A percentile compares a stretch with the other conserved stretches of the same genome.
Conservation (phyloP, 2,329 filamentous ascomycete genomes). For the Beauveria caledonica region DNA sequence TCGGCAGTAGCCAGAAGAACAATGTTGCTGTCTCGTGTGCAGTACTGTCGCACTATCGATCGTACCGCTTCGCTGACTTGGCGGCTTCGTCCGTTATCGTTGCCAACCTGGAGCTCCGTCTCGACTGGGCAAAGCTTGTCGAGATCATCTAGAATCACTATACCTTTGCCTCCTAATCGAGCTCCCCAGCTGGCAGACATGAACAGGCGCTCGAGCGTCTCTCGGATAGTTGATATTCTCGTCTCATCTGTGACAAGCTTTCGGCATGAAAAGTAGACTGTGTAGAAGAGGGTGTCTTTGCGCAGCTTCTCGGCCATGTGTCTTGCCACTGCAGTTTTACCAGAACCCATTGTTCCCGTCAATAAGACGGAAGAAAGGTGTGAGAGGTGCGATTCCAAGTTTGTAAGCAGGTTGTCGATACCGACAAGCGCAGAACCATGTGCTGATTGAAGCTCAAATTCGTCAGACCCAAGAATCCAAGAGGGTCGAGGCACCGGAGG, state of each 20-base stretch:
- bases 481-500: conserved; percentile 59
- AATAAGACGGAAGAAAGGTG: conserved; percentile 85
- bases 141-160: conserved; percentile 87
- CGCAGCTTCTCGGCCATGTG: conserved; percentile 67
- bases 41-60: conserved; percentile 76
- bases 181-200: conserved; percentile 88
- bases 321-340: conserved; percentile 76
- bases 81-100: conserved; percentile 85
- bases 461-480: conserved; percentile 38
- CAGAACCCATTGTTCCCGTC: conserved; percentile 81
- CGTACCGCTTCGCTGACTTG: conserved; percentile 87
- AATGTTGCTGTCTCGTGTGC: conserved; percentile 68
- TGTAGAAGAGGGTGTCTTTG: conserved; percentile 67
- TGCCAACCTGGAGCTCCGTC: conserved; percentile 87
- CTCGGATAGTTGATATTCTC: conserved; percentile 81
- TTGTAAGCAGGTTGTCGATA: conserved; percentile 67
- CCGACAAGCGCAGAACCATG: conserved; percentile 63
- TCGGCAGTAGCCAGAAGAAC: conserved; percentile 86
- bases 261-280: conserved; percentile 77
- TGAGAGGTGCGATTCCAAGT: conserved; percentile 66
- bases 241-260: conserved; percentile 88
- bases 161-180: conserved; percentile 69
- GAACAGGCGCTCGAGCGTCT: conserved; percentile 75
- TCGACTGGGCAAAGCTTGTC: conserved; percentile 90
- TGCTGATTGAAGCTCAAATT: conserved; percentile 48